Percentiles rank a stretch among this genome's conserved stretches.
phyloP scores from a whole-genome alignment of 805 yeast species.

The Wickerhamiella kurtzmanii region DNA sequence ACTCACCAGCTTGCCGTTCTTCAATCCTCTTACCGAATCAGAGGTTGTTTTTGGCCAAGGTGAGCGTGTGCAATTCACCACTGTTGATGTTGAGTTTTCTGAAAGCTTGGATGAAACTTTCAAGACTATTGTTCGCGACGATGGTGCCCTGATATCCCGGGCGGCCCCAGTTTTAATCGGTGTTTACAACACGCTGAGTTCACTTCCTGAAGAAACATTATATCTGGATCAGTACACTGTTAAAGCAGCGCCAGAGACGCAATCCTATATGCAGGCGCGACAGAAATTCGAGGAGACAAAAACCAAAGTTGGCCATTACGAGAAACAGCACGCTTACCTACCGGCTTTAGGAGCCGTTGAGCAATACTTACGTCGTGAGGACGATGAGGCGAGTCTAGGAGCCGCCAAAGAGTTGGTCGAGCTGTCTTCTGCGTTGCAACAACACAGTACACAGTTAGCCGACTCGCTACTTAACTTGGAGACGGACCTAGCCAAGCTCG shows the following conservation, averaged over 20 bases:
- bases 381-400: neutral
- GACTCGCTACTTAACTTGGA: neutral
- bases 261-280: neutral
- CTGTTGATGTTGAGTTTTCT: conserved; percentile 1
- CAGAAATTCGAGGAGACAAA: neutral
- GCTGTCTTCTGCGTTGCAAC: neutral
- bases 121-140: neutral
- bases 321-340: neutral
- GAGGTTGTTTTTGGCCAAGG: neutral
- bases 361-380: neutral
- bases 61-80: neutral
- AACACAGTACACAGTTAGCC: neutral
- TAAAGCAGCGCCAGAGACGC: neutral
- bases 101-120: neutral
- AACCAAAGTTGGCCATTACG: neutral
- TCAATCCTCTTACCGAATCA: neutral
- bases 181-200: neutral
- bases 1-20: neutral
- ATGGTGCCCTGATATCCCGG: neutral
- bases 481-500: neutral
- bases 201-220: neutral
- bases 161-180: neutral
- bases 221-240: neutral
- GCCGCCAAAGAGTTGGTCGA: neutral
- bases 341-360: neutral